These are phyloP conservation scores for Brassica nigra DNA, from an alignment of 345 rosid species.

Conservation along the genomic window DNA sequence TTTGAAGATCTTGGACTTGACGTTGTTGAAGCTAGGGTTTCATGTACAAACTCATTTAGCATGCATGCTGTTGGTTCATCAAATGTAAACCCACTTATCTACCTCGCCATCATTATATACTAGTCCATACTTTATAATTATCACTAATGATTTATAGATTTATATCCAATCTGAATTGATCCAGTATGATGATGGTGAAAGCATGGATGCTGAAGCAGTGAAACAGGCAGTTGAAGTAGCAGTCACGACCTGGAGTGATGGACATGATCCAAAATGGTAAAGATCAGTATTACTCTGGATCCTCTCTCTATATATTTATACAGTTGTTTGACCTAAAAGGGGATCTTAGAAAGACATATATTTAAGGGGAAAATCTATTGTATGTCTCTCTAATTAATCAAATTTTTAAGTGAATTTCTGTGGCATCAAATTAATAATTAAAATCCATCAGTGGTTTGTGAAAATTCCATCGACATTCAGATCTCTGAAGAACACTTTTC, in stretches of 20 bases:
- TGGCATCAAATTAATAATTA: not conserved
- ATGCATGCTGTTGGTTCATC: constrained; percentile 56
- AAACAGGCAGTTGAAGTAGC: constrained; percentile 53
- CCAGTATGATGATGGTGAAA: constrained; percentile 46
- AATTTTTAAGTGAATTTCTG: not conserved
- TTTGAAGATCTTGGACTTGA: constrained; percentile 71
- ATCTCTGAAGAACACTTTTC: not conserved
- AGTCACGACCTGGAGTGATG: constrained; percentile 49
- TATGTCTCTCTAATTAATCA: constrained; percentile 23
- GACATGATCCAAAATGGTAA: constrained; percentile 22
- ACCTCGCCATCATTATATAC: constrained; percentile 5
- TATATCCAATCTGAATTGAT: not conserved
- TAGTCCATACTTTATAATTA: not conserved
- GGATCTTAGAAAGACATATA: constrained; percentile 19
- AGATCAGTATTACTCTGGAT: not conserved
- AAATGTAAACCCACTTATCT: constrained; percentile 44
- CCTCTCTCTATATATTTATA: not conserved
- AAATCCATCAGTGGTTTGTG: constrained; percentile 3
- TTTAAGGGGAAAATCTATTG: constrained; percentile 7
- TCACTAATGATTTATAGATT: not conserved
- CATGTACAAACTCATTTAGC: constrained; percentile 55
- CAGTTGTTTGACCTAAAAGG: constrained; percentile 7
- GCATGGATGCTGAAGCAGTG: constrained; percentile 52
- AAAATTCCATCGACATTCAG: constrained; percentile 1
- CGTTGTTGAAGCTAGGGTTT: constrained; percentile 75